These are phyloP conservation scores for Bidens hawaiensis DNA, from an alignment of 140 eudicot genomes.

Conservation along the genomic window DNA sequence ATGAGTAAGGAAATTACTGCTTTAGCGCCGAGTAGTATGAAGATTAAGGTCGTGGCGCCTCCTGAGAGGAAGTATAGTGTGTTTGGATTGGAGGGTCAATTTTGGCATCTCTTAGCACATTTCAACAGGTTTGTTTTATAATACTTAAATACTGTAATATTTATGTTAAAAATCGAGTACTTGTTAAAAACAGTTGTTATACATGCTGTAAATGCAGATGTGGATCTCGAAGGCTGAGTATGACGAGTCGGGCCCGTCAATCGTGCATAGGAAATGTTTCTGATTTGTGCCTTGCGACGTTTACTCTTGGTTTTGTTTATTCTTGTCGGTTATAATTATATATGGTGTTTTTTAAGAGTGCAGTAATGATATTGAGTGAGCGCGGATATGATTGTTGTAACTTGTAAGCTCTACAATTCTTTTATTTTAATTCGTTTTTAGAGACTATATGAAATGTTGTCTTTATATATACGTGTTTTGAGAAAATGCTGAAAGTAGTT, in stretches of 20 bases:
- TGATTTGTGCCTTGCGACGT: background rate
- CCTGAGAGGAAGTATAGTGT: slow-evolving; percentile 55
- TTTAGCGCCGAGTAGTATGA: slow-evolving; percentile 74
- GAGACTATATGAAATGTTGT: background rate
- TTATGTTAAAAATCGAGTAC: too few relatives aligned
- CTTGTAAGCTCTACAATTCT: background rate
- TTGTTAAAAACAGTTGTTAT: background rate
- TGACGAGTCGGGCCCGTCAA: slow-evolving; percentile 24
- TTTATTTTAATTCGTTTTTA: background rate
- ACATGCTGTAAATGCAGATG: slow-evolving; percentile 6
- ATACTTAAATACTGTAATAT: too few relatives aligned
- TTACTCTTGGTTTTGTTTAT: background rate
- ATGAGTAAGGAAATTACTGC: slow-evolving; percentile 74
- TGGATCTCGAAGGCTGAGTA: slow-evolving; percentile 23
- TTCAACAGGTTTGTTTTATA: slow-evolving; percentile 17
- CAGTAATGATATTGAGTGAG: background rate
- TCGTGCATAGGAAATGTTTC: slow-evolving; percentile 26
- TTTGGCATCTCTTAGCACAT: slow-evolving; percentile 37
- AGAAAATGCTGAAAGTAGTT: background rate
- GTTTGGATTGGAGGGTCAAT: slow-evolving; percentile 46
- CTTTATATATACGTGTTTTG: background rate
- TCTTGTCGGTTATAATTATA: background rate
- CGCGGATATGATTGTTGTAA: background rate
- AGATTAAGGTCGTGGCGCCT: slow-evolving; percentile 69
- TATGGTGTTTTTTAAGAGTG: background rate